Base-by-base conservation (phyloP, 768 basidiomycete species). In the Lactifluus echinatus region DNA sequence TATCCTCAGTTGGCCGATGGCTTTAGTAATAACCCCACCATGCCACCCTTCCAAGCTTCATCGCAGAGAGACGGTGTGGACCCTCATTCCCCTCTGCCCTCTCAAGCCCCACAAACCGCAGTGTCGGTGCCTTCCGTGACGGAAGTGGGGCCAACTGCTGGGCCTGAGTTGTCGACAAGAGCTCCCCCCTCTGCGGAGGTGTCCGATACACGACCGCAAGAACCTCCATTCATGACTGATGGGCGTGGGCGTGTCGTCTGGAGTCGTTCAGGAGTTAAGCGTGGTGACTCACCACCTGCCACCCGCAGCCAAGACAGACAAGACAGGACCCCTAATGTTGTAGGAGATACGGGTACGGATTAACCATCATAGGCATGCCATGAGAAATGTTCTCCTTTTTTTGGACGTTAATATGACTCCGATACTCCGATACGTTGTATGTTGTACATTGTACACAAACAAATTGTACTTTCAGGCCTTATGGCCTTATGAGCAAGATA, bases 191-290 rank as follows among this genome's bases (percentile, higher is more conserved):
- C 34, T 8, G 39, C 19, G 10, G 47, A 40, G 36, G 24, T 40
- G 15, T 19, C 10, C 24, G 47, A 52, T 26, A 55, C 50, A 26
- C 47, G 53, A 45, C 60, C 45, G 14, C 55, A 53, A 37, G 54
- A 68, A 28, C 70, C 70, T 23, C 70, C 70, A 4, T 69, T 71
- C 62, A 60, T 66, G 60, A 71, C 70, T 2, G 71, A 72, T 53
- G 71, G 70, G 2, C 69, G 69, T n/a, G 70, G 71, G 17, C 64
- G 69, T 17, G 70, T 71, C 31, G 70, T 71, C 4, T 70, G 69
- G 69, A 71, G 70, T 43, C 66, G 57, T 36, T 57, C 64, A 15
- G 55, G 55, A 17, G 55, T 40, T 40, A 63, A 63, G 39, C 53
- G 34, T 15, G 53, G 53, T 14, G 24, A n/a, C 34, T 50, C 53